Evolutionary conservation across 805 yeast genomes (phyloP), one percentile per base, ranked within the genome.

Genomic region (Candida nitratophila): DNA sequence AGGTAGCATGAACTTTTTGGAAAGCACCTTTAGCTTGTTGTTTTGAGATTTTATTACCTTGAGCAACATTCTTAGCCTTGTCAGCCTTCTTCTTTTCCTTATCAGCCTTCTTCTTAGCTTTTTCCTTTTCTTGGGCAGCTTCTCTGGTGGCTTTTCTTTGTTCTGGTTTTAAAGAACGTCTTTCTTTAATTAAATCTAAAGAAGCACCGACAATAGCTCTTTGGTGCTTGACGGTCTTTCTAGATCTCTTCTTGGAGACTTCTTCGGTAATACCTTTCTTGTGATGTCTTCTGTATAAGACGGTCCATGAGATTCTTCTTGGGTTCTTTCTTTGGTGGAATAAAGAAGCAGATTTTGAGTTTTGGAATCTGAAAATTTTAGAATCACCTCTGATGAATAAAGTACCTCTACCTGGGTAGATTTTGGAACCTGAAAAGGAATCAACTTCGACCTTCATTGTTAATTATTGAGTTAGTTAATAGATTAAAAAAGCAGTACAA

Each of bases 321-420:
- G 99, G 99, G 90, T 93, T 93, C 95, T 93, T 93, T 85, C 97
- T 89, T 82, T 93, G 99, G 70, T 83, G 82, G 93, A 93, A 93
- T 68, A 93, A 84, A 70, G 98, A 89, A 66, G 96, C 91, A 69
- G 95, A 81, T 79, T 93, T 93, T 63, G 97, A 86, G 73, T 86
- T 82, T 74, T 86, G 95, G 93, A 93, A 93, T 83, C 99, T 90
- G 96, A 93, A 93, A 68, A 90, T 76, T 83, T 93, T 93, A 70
- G 98, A 90, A 88, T 93, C 99, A 67, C 98, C 98, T 79, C 99
- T 89, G 76, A 93, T 89, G 71, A 87, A 93, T 73, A 93, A 83
- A 71, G 95, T 88, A 77, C 99, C 98, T 83, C 97, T 88, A 78
- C 99, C 99, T 81, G 99, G 99, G 95, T 91, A 93, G 83, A 93